Percentiles rank a stretch among this genome's conserved stretches.
Conservation (phyloP, 1,284 basidiomycete genomes). For the Rhodotorula sp. region DNA sequence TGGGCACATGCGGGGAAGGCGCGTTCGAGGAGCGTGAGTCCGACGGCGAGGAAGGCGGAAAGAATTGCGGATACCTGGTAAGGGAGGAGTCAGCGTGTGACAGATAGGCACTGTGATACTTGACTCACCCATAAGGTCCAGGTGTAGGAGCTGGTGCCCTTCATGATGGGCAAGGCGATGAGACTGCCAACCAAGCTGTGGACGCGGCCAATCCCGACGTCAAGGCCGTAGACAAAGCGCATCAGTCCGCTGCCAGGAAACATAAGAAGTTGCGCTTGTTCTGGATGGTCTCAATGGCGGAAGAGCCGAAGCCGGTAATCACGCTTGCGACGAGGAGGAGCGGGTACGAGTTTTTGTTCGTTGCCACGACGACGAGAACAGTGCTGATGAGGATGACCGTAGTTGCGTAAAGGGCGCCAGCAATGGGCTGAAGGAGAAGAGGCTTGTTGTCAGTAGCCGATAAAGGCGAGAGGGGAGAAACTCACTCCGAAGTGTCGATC, state of each 20-base stretch:
- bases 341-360: conserved; percentile 26
- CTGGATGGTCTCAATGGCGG: conserved; percentile 47
- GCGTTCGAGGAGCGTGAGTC: too few species aligned
- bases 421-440: conserved; percentile 47
- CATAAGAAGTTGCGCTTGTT: conserved; percentile 46
- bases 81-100: too few species aligned
- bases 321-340: conserved; percentile 25
- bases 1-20: too few species aligned
- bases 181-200: conserved; percentile 38
- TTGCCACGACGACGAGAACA: conserved; percentile 45
- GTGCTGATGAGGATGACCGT: conserved; percentile 48
- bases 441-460: too few species aligned
- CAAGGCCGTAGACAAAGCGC: conserved; percentile 45
- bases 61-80: too few species aligned
- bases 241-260: conserved; percentile 8
- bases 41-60: too few species aligned
- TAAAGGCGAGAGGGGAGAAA: too few species aligned
- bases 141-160: conserved; percentile 46
- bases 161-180: conserved; percentile 49
- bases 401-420: conserved; percentile 43
- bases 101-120: too few species aligned
- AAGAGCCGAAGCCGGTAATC: conserved; percentile 41
- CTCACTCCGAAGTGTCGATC: too few species aligned
- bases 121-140: too few species aligned
- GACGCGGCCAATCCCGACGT: conserved; percentile 47